These are phyloP conservation scores for Apophysomyces variabilis DNA, from an alignment of 371 early-diverging fungal species.

Conservation along the genomic window DNA sequence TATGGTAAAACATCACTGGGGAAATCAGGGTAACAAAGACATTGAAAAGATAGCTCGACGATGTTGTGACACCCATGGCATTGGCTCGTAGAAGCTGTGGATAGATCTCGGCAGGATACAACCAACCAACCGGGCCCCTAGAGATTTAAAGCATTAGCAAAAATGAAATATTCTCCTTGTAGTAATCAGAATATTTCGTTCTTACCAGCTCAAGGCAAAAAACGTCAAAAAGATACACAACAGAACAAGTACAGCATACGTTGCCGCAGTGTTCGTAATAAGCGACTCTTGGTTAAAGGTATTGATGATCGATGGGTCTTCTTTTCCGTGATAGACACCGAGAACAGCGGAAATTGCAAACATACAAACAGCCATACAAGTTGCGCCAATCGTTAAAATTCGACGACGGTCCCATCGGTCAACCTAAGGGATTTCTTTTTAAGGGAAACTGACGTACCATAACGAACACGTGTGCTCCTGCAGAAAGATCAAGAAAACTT, in stretches of 20 bases:
- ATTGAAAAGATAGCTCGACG: constrained; percentile 83
- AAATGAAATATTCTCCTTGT: too few relatives aligned
- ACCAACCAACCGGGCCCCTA: constrained; percentile 91
- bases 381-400: constrained; percentile 27
- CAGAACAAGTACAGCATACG: constrained; percentile 56
- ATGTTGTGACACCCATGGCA: constrained; percentile 81
- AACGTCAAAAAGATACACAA: constrained; percentile 68
- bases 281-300: constrained; percentile 25
- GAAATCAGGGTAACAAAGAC: constrained; percentile 60
- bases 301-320: background rate
- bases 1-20: constrained; percentile 62
- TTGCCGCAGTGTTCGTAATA: constrained; percentile 35
- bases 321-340: constrained; percentile 21
- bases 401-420: constrained; percentile 29
- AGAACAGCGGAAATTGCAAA: constrained; percentile 34
- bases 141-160: constrained; percentile 29
- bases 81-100: constrained; percentile 74
- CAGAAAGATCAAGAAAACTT: constrained; percentile 12
- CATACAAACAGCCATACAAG: constrained; percentile 27
- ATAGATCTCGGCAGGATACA: constrained; percentile 86
- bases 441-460: too few relatives aligned
- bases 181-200: background rate
- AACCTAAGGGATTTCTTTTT: constrained; percentile 14
- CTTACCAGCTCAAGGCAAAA: constrained; percentile 57
- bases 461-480: too few relatives aligned